These are phyloP conservation scores for Ocimum tenuiflorum DNA, from an alignment of 257 asterid species.

Conservation along the genomic window DNA sequence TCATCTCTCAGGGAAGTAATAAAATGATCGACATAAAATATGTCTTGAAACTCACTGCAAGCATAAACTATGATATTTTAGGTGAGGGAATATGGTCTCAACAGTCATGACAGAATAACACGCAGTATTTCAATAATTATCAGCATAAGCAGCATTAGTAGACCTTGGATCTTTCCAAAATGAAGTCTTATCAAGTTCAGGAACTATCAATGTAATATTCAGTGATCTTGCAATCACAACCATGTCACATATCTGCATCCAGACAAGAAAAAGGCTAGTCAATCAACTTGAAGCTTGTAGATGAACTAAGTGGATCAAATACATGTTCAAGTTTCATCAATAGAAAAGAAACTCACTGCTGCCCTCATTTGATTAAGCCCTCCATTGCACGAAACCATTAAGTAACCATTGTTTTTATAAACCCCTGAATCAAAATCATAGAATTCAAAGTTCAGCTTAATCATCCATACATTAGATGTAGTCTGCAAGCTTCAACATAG, in stretches of 20 bases:
- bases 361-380: constrained; percentile 99
- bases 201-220: constrained; percentile 84
- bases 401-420: constrained; percentile 89
- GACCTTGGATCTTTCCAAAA: constrained; percentile 98
- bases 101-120: not conserved
- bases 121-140: not conserved
- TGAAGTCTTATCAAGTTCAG: constrained; percentile 92
- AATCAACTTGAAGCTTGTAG: not conserved
- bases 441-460: constrained; percentile 7
- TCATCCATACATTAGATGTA: no score
- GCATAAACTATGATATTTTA: not conserved
- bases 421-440: constrained; percentile 43
- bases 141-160: not conserved
- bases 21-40: constrained; percentile 93
- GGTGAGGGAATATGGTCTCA: not conserved
- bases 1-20: constrained; percentile 89
- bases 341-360: constrained; percentile 51
- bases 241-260: constrained; percentile 86
- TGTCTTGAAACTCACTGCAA: constrained; percentile 81
- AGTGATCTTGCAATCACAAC: constrained; percentile 89
- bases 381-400: constrained; percentile 95
- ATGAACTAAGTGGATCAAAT: not conserved
- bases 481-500: not conserved
- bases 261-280: constrained; percentile 1
- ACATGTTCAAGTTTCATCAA: not conserved